Base-by-base conservation (phyloP, 768 basidiomycete species). In the Chalciporus sphaerocephalus region DNA sequence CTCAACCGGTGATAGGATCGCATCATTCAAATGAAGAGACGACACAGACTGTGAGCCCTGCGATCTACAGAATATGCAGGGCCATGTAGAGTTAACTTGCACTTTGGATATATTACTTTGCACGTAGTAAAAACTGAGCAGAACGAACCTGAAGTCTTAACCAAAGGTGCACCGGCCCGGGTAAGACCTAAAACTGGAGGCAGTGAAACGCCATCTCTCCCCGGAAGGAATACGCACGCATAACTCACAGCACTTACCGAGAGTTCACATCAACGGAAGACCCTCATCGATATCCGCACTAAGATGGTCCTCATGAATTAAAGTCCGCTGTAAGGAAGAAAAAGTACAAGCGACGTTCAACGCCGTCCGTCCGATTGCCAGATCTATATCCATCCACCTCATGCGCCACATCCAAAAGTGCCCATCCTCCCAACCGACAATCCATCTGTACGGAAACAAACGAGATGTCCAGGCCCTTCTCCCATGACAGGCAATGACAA, bases 321-420 rank as follows among this genome's bases (percentile, higher is more conserved):
- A 20, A 37, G 59, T 60, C 59, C 53, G 7, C 49, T 44, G 21
- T 44, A 58, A 47, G 33, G 34, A 21, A 30, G 15, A 17, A 40
- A 49, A 38, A 44, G 41, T 62, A 62, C 59, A 60, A 47, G 44
- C 40, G 44, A 48, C 40, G 56, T 36, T 40, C 48, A 36, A 48
- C 38, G 27, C 17, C 43, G 44, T 56, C 56, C 51, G 44, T 51
- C 47, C 21, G 40, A 52, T 47, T 39, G 33, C 25, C 20, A 30
- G n/a, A 17, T 38, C 28, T 41, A 36, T 8, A 15, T 9, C 42
- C 21, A 10, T 10, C 11, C 32, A 16, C 39, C 28, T 35, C 13
- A 24, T 11, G 38, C 27, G 38, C 41, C 24, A 20, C 40, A 23
- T 24, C 36, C 8, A 47, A 32, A n/a, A n/a, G 30, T 5, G 30